phyloP scores from a whole-genome alignment of 768 basidiomycete genomes.

The Sarcodon aspratus region DNA sequence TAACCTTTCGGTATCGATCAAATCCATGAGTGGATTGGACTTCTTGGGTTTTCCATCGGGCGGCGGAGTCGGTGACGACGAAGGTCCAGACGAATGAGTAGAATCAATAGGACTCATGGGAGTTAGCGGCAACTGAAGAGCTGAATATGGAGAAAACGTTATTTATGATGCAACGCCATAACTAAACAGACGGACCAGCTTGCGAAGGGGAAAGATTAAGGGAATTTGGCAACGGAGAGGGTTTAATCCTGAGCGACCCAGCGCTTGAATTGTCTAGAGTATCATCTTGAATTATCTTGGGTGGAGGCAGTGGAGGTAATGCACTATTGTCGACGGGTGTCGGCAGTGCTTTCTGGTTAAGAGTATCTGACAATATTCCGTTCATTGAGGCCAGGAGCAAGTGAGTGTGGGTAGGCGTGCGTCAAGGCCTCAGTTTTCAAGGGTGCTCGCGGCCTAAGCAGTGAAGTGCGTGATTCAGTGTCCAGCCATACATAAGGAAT shows the following conservation, averaged over 20 bases:
- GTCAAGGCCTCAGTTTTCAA: slow-evolving; percentile 18
- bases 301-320: slow-evolving; percentile 4
- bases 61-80: slow-evolving; percentile 16
- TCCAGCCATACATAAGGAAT: too few relatives aligned
- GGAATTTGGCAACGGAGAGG: slow-evolving; percentile 7
- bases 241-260: slow-evolving; percentile 5
- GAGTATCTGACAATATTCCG: too few relatives aligned
- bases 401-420: slow-evolving; percentile 12
- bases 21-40: slow-evolving; percentile 77
- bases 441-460: neutral
- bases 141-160: neutral
- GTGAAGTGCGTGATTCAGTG: too few relatives aligned
- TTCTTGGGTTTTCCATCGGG: slow-evolving; percentile 45
- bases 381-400: slow-evolving; percentile 3
- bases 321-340: too few relatives aligned
- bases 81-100: neutral
- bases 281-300: slow-evolving; percentile 5
- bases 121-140: slow-evolving; percentile 2
- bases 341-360: too few relatives aligned
- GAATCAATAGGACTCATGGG: slow-evolving; percentile 11
- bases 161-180: neutral
- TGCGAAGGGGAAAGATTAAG: neutral
- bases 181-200: neutral
- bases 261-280: neutral
- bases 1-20: slow-evolving; percentile 85